Evolutionary conservation across 73 alveolate genomes (phyloP), one percentile per base, ranked within the genome.

Genomic region (Paramecium tetraurelia): DNA sequence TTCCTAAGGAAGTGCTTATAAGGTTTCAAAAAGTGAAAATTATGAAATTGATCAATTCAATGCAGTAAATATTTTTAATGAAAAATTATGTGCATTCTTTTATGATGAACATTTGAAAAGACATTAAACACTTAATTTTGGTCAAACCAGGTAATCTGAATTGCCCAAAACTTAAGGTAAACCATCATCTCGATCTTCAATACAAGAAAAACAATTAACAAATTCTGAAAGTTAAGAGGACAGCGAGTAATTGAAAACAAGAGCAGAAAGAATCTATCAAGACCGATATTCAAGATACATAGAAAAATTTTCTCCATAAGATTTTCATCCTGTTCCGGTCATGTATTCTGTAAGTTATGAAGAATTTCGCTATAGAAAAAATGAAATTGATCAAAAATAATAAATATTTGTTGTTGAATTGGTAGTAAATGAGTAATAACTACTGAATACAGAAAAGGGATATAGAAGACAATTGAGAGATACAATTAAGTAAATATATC

Each of bases 401-500:
- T 72, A 72, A 72, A 35, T 72, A 2, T 72, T 72, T 72, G 86
- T 72, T 14, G 46, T 72, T 14, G 86, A 72, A 72, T 36, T 72
- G n/a, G 38, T 36, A 12, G 59, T 72, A 16, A 72, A 72, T 35
- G 86, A 72, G 35, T 72, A 72, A 72, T 36, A 36, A 72, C 35
- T 72, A 72, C 36, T 72, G 3, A 72, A 72, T 38, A 72, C 59
- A 35, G 86, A 72, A 36, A 36, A 72, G 18, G 57, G 59, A 12
- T 72, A 72, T 72, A 72, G 46, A 72, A 72, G 46, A 72, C 9
- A 72, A 72, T 40, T 72, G 9, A 72, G 86, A 72, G 86, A 72
- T 12, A 72, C 86, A 12, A 72, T 72, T 35, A 72, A 72, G 14
- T 72, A 72, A 72, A 72, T 43, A 1, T 72, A 36, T 36, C 40